Evolutionary conservation across 805 yeast species (phyloP).

Genomic region (Cyberlindnera veronae): DNA sequence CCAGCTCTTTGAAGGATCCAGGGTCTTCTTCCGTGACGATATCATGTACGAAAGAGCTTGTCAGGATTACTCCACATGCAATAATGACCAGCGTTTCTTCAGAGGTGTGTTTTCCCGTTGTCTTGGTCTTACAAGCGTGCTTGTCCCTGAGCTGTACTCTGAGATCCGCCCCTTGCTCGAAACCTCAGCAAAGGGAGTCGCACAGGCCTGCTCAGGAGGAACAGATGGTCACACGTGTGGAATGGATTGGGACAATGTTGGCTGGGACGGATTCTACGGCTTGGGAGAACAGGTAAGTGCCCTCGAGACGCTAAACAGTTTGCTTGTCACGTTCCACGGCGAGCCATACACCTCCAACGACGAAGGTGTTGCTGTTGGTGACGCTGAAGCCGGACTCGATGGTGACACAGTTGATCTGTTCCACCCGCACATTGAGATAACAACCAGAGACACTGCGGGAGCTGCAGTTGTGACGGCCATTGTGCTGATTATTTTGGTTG

Average conservation of each 20-base stretch:
- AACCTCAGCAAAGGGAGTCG: conserved; percentile 63
- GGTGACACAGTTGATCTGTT: conserved; percentile 34
- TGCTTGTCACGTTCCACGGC: conserved; percentile 39
- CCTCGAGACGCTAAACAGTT: conserved; percentile 53
- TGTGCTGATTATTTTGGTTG: conserved; percentile 52
- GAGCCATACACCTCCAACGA: conserved; percentile 48
- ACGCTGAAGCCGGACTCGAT: conserved; percentile 46
- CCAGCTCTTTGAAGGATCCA: conserved; percentile 43
- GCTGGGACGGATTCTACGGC: conserved; percentile 68
- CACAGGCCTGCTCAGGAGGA: conserved; percentile 71
- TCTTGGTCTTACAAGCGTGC: conserved; percentile 52
- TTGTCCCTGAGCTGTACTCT: conserved; percentile 48
- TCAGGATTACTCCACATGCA: conserved; percentile 47
- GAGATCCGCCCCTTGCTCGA: conserved; percentile 40
- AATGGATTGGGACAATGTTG: conserved; percentile 51
- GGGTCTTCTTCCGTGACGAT: conserved; percentile 42
- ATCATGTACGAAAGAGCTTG: conserved; percentile 65
- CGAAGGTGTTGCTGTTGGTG: conserved; percentile 54
- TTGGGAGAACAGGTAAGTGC: conserved; percentile 78
- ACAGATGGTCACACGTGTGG: conserved; percentile 76
- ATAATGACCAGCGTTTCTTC: conserved; percentile 75
- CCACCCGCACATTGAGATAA: conserved; percentile 41
- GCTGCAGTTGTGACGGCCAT: conserved; percentile 83
- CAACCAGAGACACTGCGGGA: conserved; percentile 71
- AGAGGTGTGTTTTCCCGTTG: conserved; percentile 65